Evolutionary conservation across 2,329 filamentous ascomycete species (phyloP), one percentile per base, ranked within the genome.

Genomic region (Claviceps sp.): DNA sequence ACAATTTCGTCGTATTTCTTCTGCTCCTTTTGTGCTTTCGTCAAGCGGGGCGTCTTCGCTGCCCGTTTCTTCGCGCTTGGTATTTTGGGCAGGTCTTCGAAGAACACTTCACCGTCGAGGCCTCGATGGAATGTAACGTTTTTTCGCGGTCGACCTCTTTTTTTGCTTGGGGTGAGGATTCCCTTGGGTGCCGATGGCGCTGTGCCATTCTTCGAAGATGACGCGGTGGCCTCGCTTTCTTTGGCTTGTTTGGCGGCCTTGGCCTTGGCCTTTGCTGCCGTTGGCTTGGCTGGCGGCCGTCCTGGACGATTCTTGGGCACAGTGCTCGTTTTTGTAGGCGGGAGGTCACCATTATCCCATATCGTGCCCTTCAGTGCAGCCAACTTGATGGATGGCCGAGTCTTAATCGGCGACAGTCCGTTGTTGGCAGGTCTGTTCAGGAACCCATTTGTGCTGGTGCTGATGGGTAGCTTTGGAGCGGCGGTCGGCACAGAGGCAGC

Each of bases 151-250:
- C 62, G 63, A 56, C 59, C 70, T 64, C 59, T 65, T 54, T 70
- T 72, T 72, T 53, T 55, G 18, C 68, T 69, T 3, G 80, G 78
- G 2, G 76, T 75, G 43, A 82, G 61, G 52, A 82, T 83, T 7
- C 78, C 71, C 60, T 76, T 81, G 9, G 75, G 69, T n/a, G 62
- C 47, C 13, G 56, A 57, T n/a, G 54, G 57, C 18, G 53, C 44
- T 26, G 49, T 6, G n/a, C 37, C 45, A 2, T 52, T 50, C n/a
- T 53, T 55, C 6, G 37, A 41, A 20, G 50, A 30, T 14, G 48
- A 37, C 43, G 16, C 24, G 5, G 45, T 18, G 24, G 37, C 22
- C 13, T 34, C n/a, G 22, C 20, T 14, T 2, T 47, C 22, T n/a
- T 8, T 48, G 34, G 37, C 30, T 3, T 45, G 37, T 7, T 45